These are phyloP conservation scores for Fusarium siculi DNA, from an alignment of 2,329 filamentous ascomycete species.

Conservation along the genomic window DNA sequence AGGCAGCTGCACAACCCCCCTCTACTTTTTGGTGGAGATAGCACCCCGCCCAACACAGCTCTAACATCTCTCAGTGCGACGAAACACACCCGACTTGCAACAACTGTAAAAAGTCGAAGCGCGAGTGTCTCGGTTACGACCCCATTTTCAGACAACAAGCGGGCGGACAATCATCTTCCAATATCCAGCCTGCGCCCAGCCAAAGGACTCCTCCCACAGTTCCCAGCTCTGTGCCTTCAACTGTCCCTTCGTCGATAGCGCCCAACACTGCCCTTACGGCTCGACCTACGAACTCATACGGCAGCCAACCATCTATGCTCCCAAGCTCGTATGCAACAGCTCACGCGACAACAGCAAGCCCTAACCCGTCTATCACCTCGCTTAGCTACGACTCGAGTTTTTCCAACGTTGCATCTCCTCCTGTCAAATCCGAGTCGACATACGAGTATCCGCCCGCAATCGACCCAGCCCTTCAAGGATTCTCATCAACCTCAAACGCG, in stretches of 20 bases:
- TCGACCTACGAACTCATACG: slow-evolving; percentile 55
- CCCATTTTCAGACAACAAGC: slow-evolving; percentile 83
- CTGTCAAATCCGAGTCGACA: slow-evolving; percentile 53
- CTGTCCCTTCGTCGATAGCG: slow-evolving; percentile 41
- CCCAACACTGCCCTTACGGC: slow-evolving; percentile 40
- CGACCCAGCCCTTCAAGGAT: slow-evolving; percentile 72
- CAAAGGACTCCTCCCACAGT: slow-evolving; percentile 50
- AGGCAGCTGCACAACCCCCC: slow-evolving; percentile 23
- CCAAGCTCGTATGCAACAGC: slow-evolving; percentile 56
- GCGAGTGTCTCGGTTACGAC: slow-evolving; percentile 87
- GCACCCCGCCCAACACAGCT: slow-evolving; percentile 31
- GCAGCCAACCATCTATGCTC: slow-evolving; percentile 57
- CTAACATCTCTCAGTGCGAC: slow-evolving; percentile 74
- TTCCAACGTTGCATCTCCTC: slow-evolving; percentile 44
- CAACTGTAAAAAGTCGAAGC: slow-evolving; percentile 89
- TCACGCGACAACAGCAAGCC: slow-evolving; percentile 47
- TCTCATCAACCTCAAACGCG: slow-evolving; percentile 35
- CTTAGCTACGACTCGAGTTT: slow-evolving; percentile 50
- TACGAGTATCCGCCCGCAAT: slow-evolving; percentile 70
- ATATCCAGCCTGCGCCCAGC: slow-evolving; percentile 51
- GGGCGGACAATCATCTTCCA: slow-evolving; percentile 77
- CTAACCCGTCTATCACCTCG: slow-evolving; percentile 45
- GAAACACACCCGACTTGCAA: slow-evolving; percentile 93
- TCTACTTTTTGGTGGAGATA: slow-evolving; percentile 36
- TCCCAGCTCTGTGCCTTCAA: slow-evolving; percentile 42